Evolutionary conservation across 768 basidiomycete species (phyloP).

Genomic region (Pleurotus platypus): DNA sequence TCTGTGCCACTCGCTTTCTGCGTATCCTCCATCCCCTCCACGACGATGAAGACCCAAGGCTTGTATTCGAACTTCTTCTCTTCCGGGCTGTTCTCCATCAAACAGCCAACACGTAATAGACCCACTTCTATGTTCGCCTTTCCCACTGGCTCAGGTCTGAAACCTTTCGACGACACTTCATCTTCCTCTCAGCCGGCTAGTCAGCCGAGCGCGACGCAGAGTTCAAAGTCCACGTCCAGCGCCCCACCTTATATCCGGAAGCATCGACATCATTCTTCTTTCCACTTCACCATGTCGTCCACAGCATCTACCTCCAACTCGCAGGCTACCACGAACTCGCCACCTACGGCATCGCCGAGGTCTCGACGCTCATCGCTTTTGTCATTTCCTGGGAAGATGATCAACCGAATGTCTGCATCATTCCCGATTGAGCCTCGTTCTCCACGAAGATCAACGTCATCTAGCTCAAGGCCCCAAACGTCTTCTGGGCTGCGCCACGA

Average conservation of each 20-base stretch:
- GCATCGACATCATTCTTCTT: background rate
- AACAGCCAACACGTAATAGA: background rate
- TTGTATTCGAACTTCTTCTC: slow-evolving; percentile 9
- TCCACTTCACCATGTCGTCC: slow-evolving; percentile 2
- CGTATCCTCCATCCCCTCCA: background rate
- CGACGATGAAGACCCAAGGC: slow-evolving; percentile 2
- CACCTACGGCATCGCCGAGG: background rate
- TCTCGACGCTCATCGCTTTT: slow-evolving; percentile 5
- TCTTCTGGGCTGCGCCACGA: background rate
- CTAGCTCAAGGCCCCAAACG: background rate
- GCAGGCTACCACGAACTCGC: background rate
- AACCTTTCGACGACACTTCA: background rate
- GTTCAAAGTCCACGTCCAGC: background rate
- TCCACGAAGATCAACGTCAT: background rate
- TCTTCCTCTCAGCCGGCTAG: background rate
- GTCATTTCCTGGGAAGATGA: background rate
- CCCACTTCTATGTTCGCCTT: slow-evolving; percentile 5
- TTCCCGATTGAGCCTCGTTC: background rate
- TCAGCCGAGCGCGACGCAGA: background rate
- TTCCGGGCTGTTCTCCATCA: slow-evolving; percentile 4
- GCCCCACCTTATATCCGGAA: slow-evolving; percentile 8
- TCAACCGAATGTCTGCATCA: slow-evolving; percentile 1
- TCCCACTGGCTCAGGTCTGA: background rate
- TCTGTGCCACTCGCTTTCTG: background rate
- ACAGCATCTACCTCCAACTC: background rate